A percentile compares a stretch with the other conserved stretches of the same genome.
These are phyloP conservation scores for Aspergillus bertholletiae DNA, from an alignment of 495 filamentous ascomycete species.

Conservation along the genomic window DNA sequence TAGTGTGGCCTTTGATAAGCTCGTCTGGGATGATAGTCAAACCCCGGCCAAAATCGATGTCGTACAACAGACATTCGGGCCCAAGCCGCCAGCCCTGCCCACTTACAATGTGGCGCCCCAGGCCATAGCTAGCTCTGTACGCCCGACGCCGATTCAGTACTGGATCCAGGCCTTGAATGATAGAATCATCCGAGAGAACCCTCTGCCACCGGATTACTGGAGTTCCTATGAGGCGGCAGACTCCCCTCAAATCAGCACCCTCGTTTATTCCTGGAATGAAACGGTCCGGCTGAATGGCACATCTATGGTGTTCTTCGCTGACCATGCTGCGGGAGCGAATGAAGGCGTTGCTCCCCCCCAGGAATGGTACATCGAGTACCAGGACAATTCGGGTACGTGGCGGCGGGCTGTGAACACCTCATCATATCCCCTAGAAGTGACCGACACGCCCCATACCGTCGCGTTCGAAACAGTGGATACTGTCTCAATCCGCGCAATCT, in stretches of 20 bases:
- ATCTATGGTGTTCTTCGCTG: not conserved
- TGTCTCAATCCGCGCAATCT: not conserved
- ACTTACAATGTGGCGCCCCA: not conserved
- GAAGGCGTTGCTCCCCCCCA: not conserved
- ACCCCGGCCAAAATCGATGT: not conserved
- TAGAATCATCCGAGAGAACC: not conserved
- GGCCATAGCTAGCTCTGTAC: not conserved
- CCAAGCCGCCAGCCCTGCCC: not conserved
- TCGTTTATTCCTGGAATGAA: conserved; percentile 2
- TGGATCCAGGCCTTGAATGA: conserved; percentile 4
- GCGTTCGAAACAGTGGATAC: not conserved
- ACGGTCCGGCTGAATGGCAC: not conserved
- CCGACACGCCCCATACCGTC: not conserved
- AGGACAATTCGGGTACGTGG: not conserved
- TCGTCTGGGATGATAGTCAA: not conserved
- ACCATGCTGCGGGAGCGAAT: not conserved
- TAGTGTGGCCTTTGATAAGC: not conserved
- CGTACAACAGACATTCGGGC: not conserved
- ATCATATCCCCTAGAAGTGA: not conserved
- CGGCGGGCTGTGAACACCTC: not conserved
- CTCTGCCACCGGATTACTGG: conserved; percentile 4
- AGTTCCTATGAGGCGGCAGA: not conserved
- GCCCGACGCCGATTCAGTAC: not conserved
- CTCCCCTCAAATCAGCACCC: not conserved
- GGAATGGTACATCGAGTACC: conserved; percentile 4